A percentile compares a stretch with the other conserved stretches of the same genome.
Conservation (phyloP, 768 basidiomycete species). For the Cyathus striatus region DNA sequence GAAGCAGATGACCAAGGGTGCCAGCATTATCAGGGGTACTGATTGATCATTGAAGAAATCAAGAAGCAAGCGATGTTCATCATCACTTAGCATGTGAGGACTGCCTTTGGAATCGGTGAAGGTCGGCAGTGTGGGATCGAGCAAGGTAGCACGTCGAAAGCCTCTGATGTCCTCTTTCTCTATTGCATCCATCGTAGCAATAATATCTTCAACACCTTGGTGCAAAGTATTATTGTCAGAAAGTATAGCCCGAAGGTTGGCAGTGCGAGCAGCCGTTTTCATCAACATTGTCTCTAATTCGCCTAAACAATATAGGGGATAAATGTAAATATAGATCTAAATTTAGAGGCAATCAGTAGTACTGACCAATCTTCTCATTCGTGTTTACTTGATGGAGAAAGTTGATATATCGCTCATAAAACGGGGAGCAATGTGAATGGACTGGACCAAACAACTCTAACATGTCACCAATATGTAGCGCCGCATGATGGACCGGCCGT, state of each 20-base stretch:
- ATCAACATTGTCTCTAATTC: constrained; percentile 8
- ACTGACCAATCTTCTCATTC: constrained; percentile 13
- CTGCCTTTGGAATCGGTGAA: too few relatives aligned
- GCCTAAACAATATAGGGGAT: too few relatives aligned
- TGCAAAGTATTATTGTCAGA: constrained; percentile 4
- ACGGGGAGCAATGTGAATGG: constrained; percentile 16
- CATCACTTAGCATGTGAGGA: too few relatives aligned
- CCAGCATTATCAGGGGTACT: too few relatives aligned
- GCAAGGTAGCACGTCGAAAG: constrained; percentile 3
- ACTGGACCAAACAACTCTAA: constrained; percentile 15
- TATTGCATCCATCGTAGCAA: constrained; percentile 2
- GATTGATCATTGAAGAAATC: too few relatives aligned
- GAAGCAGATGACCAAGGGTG: too few relatives aligned
- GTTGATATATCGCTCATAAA: constrained; percentile 23
- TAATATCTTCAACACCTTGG: constrained; percentile 2
- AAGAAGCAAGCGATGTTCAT: too few relatives aligned
- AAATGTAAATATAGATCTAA: too few relatives aligned
- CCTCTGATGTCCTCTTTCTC: constrained; percentile 7
- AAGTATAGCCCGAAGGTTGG: constrained; percentile 8
- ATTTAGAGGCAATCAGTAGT: not conserved
- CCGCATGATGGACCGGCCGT: constrained; percentile 15
- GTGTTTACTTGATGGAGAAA: constrained; percentile 15
- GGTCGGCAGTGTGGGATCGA: too few relatives aligned
- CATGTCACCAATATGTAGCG: constrained; percentile 15
- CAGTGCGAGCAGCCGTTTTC: constrained; percentile 1